These are phyloP conservation scores for Eucalyptus regnans DNA, from an alignment of 345 rosid genomes.

Conservation along the genomic window DNA sequence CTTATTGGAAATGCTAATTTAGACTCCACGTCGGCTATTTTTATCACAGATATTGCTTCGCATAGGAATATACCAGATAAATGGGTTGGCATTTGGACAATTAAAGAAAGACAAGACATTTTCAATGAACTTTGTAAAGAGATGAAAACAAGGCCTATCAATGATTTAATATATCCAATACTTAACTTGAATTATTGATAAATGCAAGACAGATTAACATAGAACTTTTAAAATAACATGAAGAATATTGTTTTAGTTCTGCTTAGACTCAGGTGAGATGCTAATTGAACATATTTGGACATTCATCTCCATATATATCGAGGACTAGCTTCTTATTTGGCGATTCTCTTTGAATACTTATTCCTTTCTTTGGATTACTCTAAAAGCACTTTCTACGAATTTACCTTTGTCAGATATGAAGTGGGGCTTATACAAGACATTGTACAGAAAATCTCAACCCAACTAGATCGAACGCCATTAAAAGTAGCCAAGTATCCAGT, in stretches of 20 bases:
- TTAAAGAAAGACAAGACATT: neutral
- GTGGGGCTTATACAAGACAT: neutral
- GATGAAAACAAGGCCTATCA: neutral
- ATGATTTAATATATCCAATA: neutral
- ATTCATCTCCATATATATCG: neutral
- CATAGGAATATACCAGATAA: too few species aligned
- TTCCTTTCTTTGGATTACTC: neutral
- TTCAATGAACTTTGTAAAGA: neutral
- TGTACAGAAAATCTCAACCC: neutral
- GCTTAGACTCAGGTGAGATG: neutral
- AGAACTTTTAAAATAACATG: neutral
- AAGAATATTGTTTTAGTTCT: neutral
- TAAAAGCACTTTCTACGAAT: neutral
- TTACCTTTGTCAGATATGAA: neutral
- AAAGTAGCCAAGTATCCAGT: accelerated
- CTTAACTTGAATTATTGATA: neutral
- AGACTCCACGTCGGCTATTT: accelerated
- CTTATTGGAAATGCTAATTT: neutral
- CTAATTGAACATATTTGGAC: neutral
- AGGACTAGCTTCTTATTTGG: accelerated
- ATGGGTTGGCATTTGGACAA: neutral
- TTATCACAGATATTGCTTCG: neutral
- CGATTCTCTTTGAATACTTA: neutral
- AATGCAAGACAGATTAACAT: neutral
- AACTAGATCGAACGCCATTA: neutral